Percentiles rank a stretch among this genome's conserved stretches.
phyloP scores from a whole-genome alignment of 2,329 filamentous ascomycete genomes.

The Beauveria sp. region DNA sequence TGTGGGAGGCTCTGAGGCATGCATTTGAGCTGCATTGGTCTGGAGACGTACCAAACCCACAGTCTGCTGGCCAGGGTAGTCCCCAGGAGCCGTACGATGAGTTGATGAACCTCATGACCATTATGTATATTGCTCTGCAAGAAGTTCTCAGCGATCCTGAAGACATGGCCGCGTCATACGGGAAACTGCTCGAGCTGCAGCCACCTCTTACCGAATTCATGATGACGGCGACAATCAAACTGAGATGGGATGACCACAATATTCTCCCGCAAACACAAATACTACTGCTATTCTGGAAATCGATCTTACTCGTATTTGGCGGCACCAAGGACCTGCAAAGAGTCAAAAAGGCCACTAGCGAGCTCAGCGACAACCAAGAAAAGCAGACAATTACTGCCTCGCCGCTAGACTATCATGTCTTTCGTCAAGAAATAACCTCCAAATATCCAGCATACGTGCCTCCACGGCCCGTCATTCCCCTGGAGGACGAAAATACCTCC shows the following conservation, averaged over 20 bases:
- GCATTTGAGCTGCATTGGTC: constrained; percentile 47
- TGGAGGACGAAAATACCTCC: constrained; percentile 86
- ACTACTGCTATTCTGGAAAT: constrained; percentile 86
- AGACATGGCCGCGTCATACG: constrained; percentile 37
- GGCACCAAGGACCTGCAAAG: constrained; percentile 64
- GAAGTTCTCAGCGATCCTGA: constrained; percentile 44
- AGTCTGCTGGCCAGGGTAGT: constrained; percentile 21
- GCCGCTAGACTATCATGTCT: constrained; percentile 90
- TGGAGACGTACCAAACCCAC: constrained; percentile 35
- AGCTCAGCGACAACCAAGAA: constrained; percentile 53
- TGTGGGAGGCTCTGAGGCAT: constrained; percentile 43
- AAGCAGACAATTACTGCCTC: constrained; percentile 85
- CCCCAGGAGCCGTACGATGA: constrained; percentile 50
- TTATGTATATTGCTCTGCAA: constrained; percentile 54
- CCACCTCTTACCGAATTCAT: constrained; percentile 66
- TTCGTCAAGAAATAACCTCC: constrained; percentile 91
- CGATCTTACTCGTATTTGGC: constrained; percentile 77
- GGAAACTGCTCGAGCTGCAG: constrained; percentile 47
- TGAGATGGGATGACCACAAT: constrained; percentile 66
- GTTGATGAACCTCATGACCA: constrained; percentile 55
- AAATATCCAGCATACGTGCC: constrained; percentile 97
- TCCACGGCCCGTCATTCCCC: constrained; percentile 70
- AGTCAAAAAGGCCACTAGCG: constrained; percentile 64
- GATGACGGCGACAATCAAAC: constrained; percentile 58
- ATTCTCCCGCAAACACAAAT: constrained; percentile 59